Evolutionary conservation across 257 asterid genomes (phyloP).

Genomic region (Salvia hispanica): DNA sequence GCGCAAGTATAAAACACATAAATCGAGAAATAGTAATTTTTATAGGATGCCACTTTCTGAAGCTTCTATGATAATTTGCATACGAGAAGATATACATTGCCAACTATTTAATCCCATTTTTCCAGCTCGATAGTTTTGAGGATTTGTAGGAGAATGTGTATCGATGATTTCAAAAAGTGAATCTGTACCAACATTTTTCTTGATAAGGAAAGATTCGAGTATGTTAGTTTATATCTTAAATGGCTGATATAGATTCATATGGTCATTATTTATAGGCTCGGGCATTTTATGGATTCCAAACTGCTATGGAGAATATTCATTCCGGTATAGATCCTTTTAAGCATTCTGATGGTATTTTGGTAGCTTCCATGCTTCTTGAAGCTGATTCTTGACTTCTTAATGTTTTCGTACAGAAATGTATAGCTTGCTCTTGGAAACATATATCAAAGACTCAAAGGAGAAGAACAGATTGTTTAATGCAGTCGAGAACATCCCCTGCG

Average conservation of each 20-base stretch:
- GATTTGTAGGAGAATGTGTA: neutral
- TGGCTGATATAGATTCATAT: constrained; percentile 30
- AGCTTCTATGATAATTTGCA: neutral
- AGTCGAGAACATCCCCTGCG: constrained; percentile 63
- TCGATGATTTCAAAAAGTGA: neutral
- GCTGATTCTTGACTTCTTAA: constrained; percentile 35
- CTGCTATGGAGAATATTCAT: constrained; percentile 80
- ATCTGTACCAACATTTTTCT: neutral
- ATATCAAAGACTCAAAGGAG: constrained; percentile 70
- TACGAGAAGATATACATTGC: neutral
- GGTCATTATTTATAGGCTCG: constrained; percentile 56
- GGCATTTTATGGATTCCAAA: constrained; percentile 88
- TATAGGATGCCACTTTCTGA: neutral
- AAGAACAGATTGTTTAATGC: constrained; percentile 68
- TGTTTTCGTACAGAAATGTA: constrained; percentile 63
- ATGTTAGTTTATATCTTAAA: neutral
- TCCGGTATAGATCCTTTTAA: constrained; percentile 54
- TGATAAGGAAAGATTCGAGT: neutral
- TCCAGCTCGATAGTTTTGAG: neutral
- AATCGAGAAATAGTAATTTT: neutral
- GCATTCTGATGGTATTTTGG: neutral
- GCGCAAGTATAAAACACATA: too few relatives aligned
- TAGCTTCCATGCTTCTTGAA: constrained; percentile 19
- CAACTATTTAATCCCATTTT: neutral
- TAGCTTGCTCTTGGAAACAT: constrained; percentile 84